These are phyloP conservation scores for Aspergillus sclerotialis DNA, from an alignment of 2,329 filamentous ascomycete species.

Conservation along the genomic window DNA sequence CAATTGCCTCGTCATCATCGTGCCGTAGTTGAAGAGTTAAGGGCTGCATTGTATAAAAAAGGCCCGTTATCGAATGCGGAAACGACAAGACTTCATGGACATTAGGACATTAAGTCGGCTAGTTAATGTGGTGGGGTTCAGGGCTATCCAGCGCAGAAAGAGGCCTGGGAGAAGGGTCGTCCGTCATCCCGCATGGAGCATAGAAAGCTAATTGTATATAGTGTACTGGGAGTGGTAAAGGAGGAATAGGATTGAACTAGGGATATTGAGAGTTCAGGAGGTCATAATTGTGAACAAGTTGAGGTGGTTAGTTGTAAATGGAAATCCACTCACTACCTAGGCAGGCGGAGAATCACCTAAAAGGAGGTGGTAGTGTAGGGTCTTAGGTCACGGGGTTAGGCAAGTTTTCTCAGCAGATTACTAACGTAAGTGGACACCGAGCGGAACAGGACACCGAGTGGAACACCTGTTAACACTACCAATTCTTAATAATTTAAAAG, in stretches of 20 bases:
- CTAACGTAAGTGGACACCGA: too few relatives aligned
- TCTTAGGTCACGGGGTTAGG: too few relatives aligned
- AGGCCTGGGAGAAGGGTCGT: conserved; percentile 11
- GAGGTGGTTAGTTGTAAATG: too few relatives aligned
- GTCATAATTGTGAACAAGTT: too few relatives aligned
- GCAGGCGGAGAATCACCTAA: too few relatives aligned
- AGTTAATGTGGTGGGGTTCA: conserved; percentile 11
- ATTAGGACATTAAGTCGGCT: background rate
- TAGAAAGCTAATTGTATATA: background rate
- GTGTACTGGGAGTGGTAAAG: conserved; percentile 1
- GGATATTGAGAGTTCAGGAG: too few relatives aligned
- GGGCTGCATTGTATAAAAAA: conserved; percentile 29
- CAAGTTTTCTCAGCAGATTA: too few relatives aligned
- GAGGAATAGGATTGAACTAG: conserved; percentile 1
- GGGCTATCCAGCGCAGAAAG: conserved; percentile 15
- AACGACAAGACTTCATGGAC: conserved; percentile 1
- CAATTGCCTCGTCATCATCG: conserved; percentile 31
- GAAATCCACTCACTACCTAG: too few relatives aligned
- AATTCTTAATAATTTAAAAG: too few relatives aligned
- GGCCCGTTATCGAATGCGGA: background rate
- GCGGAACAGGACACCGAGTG: too few relatives aligned
- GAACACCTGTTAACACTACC: too few relatives aligned
- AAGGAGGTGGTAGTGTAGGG: too few relatives aligned
- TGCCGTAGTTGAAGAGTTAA: conserved; percentile 26
- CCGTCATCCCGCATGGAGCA: conserved; percentile 21